These are phyloP conservation scores for Solanum appendiculatum DNA, from an alignment of 257 asterid genomes.

Conservation along the genomic window DNA sequence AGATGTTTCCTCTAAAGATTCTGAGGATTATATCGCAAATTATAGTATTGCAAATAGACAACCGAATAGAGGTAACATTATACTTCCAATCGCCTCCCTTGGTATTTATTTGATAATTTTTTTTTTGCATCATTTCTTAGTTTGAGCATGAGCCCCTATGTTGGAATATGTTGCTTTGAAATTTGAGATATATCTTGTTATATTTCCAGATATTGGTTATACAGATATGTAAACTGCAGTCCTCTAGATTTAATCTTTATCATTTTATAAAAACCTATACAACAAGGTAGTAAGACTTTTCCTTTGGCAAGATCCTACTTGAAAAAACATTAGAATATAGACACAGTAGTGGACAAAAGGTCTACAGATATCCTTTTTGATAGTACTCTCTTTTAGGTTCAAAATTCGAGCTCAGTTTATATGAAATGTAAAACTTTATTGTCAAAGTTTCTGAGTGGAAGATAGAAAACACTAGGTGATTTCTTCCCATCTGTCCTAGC, in stretches of 20 bases:
- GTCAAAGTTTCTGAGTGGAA: not conserved
- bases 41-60: constrained; percentile 48
- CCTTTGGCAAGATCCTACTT: not conserved
- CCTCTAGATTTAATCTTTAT: not conserved
- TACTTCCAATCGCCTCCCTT: not conserved
- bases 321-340: not conserved
- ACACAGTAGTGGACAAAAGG: not conserved
- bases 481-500: not conserved
- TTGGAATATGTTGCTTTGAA: not conserved
- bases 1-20: constrained; percentile 28
- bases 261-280: not conserved
- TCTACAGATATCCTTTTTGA: not conserved
- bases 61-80: constrained; percentile 61
- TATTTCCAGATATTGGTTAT: not conserved
- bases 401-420: not conserved
- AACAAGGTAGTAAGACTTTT: not conserved
- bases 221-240: not conserved
- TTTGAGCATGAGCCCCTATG: not conserved
- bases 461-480: not conserved
- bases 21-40: constrained; percentile 31
- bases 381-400: not conserved
- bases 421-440: not conserved
- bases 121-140: not conserved
- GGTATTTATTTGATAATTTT: not conserved
- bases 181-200: not conserved